Evolutionary conservation across 2,329 filamentous ascomycete species (phyloP).

Genomic region (Chalaropsis thielavioides): DNA sequence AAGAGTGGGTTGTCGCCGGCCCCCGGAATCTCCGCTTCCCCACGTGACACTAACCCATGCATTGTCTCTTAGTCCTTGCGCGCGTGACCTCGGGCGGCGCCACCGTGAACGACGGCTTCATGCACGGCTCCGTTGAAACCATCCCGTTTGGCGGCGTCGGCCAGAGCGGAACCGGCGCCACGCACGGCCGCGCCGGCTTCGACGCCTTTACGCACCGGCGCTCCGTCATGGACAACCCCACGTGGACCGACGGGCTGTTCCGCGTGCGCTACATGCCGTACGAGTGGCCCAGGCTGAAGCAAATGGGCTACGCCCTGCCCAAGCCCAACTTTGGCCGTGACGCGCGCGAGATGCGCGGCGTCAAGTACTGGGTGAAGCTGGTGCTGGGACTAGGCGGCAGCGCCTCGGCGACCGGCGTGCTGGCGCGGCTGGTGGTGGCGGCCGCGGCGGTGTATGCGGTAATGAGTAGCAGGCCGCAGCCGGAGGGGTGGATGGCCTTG

Average conservation of each 20-base stretch:
- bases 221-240: slow-evolving; percentile 44
- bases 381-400: slow-evolving; percentile 39
- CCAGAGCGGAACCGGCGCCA: slow-evolving; percentile 59
- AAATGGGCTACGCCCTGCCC: slow-evolving; percentile 32
- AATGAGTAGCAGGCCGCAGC: neutral
- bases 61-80: slow-evolving; percentile 36
- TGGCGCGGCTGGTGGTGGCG: slow-evolving; percentile 34
- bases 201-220: slow-evolving; percentile 50
- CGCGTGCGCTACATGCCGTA: slow-evolving; percentile 56
- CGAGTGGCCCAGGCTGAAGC: slow-evolving; percentile 23
- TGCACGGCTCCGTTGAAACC: slow-evolving; percentile 55
- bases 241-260: slow-evolving; percentile 53
- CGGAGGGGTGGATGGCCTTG: neutral
- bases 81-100: slow-evolving; percentile 54
- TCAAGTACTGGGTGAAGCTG: slow-evolving; percentile 40
- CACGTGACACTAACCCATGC: neutral
- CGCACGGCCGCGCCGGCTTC: slow-evolving; percentile 63
- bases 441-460: slow-evolving; percentile 7
- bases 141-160: slow-evolving; percentile 75
- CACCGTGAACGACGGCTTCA: slow-evolving; percentile 50
- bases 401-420: slow-evolving; percentile 34
- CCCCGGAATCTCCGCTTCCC: neutral
- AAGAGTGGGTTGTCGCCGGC: slow-evolving; percentile 39
- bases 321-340: slow-evolving; percentile 47
- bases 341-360: slow-evolving; percentile 36